Conservation (phyloP, 2,329 filamentous ascomycete genomes). For the Thelonectria discophora region DNA sequence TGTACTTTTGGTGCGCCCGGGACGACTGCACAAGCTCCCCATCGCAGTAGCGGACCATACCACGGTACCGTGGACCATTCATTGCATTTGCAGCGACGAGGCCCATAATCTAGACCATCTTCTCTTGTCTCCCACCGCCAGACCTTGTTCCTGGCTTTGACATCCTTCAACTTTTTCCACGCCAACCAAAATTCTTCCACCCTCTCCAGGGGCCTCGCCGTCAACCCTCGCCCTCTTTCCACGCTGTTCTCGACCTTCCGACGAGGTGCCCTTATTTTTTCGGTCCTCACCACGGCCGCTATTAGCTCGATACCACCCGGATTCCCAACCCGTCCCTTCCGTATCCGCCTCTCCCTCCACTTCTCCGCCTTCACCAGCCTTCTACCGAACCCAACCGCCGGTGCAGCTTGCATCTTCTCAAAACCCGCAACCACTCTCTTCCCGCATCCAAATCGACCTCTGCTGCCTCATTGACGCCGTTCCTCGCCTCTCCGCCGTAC, state of each 20-base stretch:
- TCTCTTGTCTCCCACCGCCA: slow-evolving; percentile 27
- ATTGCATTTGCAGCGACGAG: slow-evolving; percentile 22
- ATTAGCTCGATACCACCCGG: slow-evolving; percentile 30
- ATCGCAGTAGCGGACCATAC: slow-evolving; percentile 16
- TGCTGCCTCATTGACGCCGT: slow-evolving; percentile 14
- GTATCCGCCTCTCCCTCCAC: slow-evolving; percentile 29
- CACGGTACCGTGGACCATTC: background rate
- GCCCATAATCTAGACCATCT: slow-evolving; percentile 15
- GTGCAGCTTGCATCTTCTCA: slow-evolving; percentile 7
- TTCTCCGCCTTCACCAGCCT: slow-evolving; percentile 31
- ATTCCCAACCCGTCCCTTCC: slow-evolving; percentile 32
- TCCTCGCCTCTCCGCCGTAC: slow-evolving; percentile 24
- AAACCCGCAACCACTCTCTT: slow-evolving; percentile 14
- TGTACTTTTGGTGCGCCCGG: slow-evolving; percentile 12
- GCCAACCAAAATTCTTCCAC: slow-evolving; percentile 5
- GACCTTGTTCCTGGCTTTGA: slow-evolving; percentile 22
- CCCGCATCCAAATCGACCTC: slow-evolving; percentile 1
- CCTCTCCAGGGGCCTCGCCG: slow-evolving; percentile 6
- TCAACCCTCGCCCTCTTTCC: background rate
- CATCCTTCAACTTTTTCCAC: slow-evolving; percentile 22
- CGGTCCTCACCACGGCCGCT: slow-evolving; percentile 5
- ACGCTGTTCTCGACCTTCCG: slow-evolving; percentile 11
- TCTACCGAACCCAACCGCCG: slow-evolving; percentile 29
- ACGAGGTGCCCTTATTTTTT: background rate
- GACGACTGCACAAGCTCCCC: slow-evolving; percentile 21